Evolutionary conservation across 2,329 filamentous ascomycete genomes (phyloP).

Genomic region (Venturia carpophila): DNA sequence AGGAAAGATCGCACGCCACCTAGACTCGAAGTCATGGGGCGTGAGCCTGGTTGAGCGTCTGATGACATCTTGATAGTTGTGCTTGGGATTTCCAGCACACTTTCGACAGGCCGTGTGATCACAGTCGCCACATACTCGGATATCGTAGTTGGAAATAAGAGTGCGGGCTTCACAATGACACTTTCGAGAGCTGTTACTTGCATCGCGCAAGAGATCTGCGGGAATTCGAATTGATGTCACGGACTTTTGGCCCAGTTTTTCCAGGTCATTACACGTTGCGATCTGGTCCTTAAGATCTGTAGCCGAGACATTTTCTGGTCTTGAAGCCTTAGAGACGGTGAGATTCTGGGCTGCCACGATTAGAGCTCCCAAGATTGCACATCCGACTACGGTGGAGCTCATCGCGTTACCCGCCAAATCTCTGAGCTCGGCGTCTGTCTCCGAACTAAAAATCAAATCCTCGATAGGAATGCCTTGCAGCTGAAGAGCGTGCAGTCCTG

Average conservation of each 20-base stretch:
- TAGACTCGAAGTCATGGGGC: background rate
- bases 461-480: conserved; percentile 63
- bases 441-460: conserved; percentile 54
- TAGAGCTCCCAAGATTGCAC: conserved; percentile 52
- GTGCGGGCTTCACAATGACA: conserved; percentile 51
- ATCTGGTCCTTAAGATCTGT: background rate
- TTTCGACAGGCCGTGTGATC: conserved; percentile 46
- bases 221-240: background rate
- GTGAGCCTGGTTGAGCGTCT: conserved; percentile 25
- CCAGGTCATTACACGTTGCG: background rate
- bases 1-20: background rate
- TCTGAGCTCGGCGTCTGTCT: conserved; percentile 51
- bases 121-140: conserved; percentile 46
- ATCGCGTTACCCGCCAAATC: conserved; percentile 75
- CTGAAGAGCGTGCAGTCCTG: conserved; percentile 54
- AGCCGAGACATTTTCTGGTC: background rate
- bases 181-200: conserved; percentile 35
- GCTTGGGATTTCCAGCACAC: conserved; percentile 49
- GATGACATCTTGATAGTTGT: conserved; percentile 35
- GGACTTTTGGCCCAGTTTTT: background rate
- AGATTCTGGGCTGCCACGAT: conserved; percentile 29
- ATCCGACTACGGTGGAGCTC: conserved; percentile 63
- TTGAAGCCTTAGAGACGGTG: too few relatives aligned
- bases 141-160: conserved; percentile 29
- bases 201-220: conserved; percentile 24